Percentiles rank a stretch among this genome's conserved stretches.
Conservation (phyloP, 805 yeast species). For the Candida loeiensis region DNA sequence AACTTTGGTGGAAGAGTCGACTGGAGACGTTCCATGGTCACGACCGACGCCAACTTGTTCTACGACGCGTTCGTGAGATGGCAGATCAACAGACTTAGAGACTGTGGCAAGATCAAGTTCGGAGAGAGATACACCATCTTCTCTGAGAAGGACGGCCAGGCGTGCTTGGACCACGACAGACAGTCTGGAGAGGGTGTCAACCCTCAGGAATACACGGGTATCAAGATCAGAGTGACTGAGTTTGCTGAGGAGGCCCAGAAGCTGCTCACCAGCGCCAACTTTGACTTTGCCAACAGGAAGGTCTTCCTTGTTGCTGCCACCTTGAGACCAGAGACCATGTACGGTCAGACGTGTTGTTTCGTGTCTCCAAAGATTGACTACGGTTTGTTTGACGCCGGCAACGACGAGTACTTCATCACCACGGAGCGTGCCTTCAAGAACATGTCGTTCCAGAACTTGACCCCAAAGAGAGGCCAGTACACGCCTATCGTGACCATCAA, state of each 20-base stretch:
- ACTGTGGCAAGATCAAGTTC: constrained; percentile 85
- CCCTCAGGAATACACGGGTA: constrained; percentile 94
- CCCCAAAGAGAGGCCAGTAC: constrained; percentile 83
- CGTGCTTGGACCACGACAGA: constrained; percentile 99
- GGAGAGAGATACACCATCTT: constrained; percentile 98
- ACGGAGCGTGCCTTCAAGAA: constrained; percentile 96
- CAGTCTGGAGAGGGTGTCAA: constrained; percentile 94
- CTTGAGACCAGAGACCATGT: constrained; percentile 97
- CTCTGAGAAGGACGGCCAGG: constrained; percentile 97
- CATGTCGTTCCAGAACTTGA: constrained; percentile 91
- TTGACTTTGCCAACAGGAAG: constrained; percentile 53
- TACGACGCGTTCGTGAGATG: constrained; percentile 93
- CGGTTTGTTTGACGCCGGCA: constrained; percentile 86
- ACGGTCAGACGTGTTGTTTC: constrained; percentile 97
- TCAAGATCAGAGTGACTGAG: constrained; percentile 73
- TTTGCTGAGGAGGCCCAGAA: constrained; percentile 56
- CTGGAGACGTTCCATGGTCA: constrained; percentile 95
- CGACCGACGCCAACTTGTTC: constrained; percentile 93
- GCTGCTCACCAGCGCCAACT: constrained; percentile 46
- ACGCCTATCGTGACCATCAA: constrained; percentile 53
- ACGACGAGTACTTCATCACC: constrained; percentile 66
- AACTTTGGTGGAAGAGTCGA: constrained; percentile 90
- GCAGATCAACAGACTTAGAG: constrained; percentile 90
- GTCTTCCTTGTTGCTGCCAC: constrained; percentile 92
- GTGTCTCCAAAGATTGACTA: constrained; percentile 92